A percentile compares a stretch with the other conserved stretches of the same genome.
Evolutionary conservation across 176 grass and related monocot genomes (phyloP).

Genomic region (Neostapfia colusana): DNA sequence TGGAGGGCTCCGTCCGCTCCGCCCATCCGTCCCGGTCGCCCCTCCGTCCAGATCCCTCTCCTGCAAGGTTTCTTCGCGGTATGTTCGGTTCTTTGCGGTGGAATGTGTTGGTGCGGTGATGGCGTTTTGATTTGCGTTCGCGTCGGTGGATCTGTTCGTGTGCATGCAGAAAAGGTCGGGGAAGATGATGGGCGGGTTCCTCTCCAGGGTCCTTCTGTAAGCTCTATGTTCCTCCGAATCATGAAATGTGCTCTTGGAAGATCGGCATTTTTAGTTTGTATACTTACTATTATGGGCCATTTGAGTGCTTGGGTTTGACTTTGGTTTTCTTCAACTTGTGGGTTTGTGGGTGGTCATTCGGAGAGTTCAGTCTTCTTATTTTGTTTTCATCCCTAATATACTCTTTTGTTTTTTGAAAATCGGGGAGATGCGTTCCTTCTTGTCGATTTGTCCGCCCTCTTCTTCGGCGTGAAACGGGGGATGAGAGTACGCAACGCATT

Average conservation of each 20-base stretch:
- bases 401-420: conserved; percentile 6
- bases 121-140: conserved; percentile 30
- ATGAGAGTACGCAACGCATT: conserved; percentile 15
- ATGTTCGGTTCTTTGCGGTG: not conserved
- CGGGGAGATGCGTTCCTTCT: conserved; percentile 32
- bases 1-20: conserved; percentile 26
- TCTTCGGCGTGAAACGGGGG: conserved; percentile 41
- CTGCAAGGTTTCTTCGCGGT: not conserved
- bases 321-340: conserved; percentile 19
- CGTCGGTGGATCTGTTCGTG: conserved; percentile 47
- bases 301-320: not conserved
- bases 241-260: conserved; percentile 21
- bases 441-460: conserved; percentile 42
- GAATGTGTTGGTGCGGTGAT: conserved; percentile 9
- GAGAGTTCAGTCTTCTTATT: conserved; percentile 8
- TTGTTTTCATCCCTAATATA: not conserved
- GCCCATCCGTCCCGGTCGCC: not conserved
- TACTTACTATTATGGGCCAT: not conserved
- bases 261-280: conserved; percentile 8
- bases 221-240: conserved; percentile 31
- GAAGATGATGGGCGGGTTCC: conserved; percentile 80
- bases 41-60: conserved; percentile 42
- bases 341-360: conserved; percentile 5
- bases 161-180: conserved; percentile 11
- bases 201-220: conserved; percentile 86